Percentiles rank a stretch among this genome's conserved stretches.
These are phyloP conservation scores for Dichomitus squalens DNA, from an alignment of 1,284 basidiomycete genomes.

Conservation along the genomic window DNA sequence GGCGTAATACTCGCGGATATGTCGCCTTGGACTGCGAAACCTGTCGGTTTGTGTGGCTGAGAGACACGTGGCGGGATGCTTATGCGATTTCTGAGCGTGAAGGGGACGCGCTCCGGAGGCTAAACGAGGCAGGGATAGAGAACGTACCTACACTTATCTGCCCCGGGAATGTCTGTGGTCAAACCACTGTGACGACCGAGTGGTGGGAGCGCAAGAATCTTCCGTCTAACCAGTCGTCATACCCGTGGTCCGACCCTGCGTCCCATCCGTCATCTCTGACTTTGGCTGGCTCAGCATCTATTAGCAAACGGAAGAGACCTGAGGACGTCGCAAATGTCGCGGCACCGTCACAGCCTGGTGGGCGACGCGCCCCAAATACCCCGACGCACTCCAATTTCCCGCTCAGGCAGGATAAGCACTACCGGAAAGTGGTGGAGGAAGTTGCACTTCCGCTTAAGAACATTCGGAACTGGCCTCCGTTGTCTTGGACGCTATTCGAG, in stretches of 20 bases:
- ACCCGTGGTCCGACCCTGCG: too few relatives aligned
- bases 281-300: too few relatives aligned
- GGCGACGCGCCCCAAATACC: too few relatives aligned
- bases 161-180: not conserved
- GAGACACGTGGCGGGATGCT: constrained; percentile 1
- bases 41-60: constrained; percentile 1
- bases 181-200: not conserved
- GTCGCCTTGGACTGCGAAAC: not conserved
- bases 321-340: not conserved
- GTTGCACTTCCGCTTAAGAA: not conserved
- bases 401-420: constrained; percentile 3
- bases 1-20: not conserved
- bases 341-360: not conserved
- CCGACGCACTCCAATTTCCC: too few relatives aligned
- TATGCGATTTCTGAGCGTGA: not conserved
- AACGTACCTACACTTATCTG: constrained; percentile 1
- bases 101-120: not conserved
- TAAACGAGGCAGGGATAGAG: not conserved
- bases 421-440: constrained; percentile 8
- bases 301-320: constrained; percentile 1
- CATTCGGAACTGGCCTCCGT: not conserved
- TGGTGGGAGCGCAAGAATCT: not conserved
- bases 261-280: too few relatives aligned
- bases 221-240: too few relatives aligned
- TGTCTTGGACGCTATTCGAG: not conserved